Conservation (phyloP, 441 rosid genomes). For the Erysimum pusillum region DNA sequence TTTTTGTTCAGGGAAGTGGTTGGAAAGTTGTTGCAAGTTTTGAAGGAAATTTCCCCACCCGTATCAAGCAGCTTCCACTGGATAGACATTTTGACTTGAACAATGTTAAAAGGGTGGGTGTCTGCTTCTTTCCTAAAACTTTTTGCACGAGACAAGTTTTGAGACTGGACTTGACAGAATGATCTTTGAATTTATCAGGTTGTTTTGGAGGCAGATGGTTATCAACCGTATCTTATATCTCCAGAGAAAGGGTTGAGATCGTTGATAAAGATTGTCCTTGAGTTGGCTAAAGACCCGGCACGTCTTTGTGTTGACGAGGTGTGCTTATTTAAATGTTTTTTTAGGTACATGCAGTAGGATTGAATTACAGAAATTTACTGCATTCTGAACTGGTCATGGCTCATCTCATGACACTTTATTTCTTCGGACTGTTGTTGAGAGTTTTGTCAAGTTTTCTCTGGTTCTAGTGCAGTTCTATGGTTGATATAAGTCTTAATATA, state of each 20-base stretch:
- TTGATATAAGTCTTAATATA: conserved; percentile 2
- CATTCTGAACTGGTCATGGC: neutral
- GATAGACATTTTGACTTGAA: conserved; percentile 73
- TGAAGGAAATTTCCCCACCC: conserved; percentile 72
- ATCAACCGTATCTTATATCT: conserved; percentile 87
- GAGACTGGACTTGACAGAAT: conserved; percentile 24
- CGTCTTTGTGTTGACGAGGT: conserved; percentile 86
- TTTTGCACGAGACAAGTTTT: conserved; percentile 4
- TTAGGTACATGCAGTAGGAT: conserved; percentile 18
- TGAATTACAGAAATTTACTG: conserved; percentile 13
- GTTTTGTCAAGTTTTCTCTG: conserved; percentile 15
- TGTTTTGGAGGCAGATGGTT: conserved; percentile 86
- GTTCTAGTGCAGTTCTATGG: conserved; percentile 26
- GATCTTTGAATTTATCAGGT: conserved; percentile 52
- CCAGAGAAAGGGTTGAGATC: conserved; percentile 87
- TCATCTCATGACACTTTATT: conserved; percentile 17
- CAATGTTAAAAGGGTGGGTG: conserved; percentile 69
- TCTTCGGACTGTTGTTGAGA: neutral
- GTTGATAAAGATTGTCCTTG: conserved; percentile 74
- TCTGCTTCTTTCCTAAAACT: conserved; percentile 34
- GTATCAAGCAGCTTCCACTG: conserved; percentile 69
- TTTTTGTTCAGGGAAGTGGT: conserved; percentile 64
- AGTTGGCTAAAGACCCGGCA: conserved; percentile 84
- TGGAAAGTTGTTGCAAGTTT: conserved; percentile 79
- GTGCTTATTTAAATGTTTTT: conserved; percentile 42